Evolutionary conservation across 2,329 filamentous ascomycete species (phyloP).

Genomic region (Pseudocercospora musae): DNA sequence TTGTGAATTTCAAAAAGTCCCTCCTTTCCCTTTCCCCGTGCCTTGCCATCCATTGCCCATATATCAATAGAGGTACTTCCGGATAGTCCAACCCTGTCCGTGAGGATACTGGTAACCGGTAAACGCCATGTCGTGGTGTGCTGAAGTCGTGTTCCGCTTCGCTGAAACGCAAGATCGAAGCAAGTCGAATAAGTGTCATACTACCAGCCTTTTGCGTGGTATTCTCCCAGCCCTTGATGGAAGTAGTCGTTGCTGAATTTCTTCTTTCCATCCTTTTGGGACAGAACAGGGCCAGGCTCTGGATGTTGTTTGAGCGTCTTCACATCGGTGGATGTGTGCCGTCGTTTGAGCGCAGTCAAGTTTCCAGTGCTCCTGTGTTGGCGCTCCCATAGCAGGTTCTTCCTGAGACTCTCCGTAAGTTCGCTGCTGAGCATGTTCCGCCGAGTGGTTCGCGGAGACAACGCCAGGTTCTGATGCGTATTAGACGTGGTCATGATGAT

Average conservation of each 20-base stretch:
- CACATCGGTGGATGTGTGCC: constrained; percentile 87
- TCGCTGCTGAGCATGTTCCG: constrained; percentile 95
- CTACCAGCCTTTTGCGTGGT: not conserved
- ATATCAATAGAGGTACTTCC: not conserved
- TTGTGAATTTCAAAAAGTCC: constrained; percentile 12
- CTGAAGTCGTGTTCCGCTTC: constrained; percentile 14
- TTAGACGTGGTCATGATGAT: constrained; percentile 72
- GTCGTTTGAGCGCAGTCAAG: constrained; percentile 82
- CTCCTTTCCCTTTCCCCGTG: not conserved
- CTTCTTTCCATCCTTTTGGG: constrained; percentile 39
- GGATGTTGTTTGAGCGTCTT: constrained; percentile 83
- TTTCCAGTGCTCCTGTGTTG: constrained; percentile 89
- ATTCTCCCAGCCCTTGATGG: constrained; percentile 75
- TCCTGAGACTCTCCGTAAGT: constrained; percentile 85
- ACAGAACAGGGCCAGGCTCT: constrained; percentile 55
- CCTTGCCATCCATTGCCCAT: not conserved
- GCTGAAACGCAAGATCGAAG: constrained; percentile 31
- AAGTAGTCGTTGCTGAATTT: constrained; percentile 85
- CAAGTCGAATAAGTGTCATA: constrained; percentile 5
- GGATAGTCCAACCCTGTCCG: constrained; percentile 13
- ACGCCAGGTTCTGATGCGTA: constrained; percentile 59
- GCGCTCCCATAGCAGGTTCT: constrained; percentile 90
- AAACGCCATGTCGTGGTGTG: constrained; percentile 12
- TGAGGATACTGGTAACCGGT: constrained; percentile 9
- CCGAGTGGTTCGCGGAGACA: constrained; percentile 87